A percentile compares a stretch with the other conserved stretches of the same genome.
Evolutionary conservation across 768 basidiomycete genomes (phyloP).

Genomic region (Boletus pseudopeckii): DNA sequence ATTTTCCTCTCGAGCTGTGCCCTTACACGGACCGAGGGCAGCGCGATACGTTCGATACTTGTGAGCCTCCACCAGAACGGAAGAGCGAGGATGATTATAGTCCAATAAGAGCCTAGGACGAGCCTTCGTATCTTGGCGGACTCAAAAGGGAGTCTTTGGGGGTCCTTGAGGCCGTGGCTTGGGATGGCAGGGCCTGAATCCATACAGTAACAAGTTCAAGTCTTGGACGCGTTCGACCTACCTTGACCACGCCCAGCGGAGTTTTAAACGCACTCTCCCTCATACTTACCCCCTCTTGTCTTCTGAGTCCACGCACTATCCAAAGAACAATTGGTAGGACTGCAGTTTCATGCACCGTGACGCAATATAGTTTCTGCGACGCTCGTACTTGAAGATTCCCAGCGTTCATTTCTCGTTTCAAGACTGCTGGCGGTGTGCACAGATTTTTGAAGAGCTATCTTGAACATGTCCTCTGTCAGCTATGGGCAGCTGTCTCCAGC

Average conservation of each 20-base stretch:
- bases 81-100: conserved; percentile 67
- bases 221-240: conserved; percentile 8
- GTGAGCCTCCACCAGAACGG: conserved; percentile 96
- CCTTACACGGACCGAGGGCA: conserved; percentile 61
- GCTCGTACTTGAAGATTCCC: conserved; percentile 3
- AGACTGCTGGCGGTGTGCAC: conserved; percentile 5
- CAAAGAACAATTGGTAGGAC: conserved; percentile 11
- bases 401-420: conserved; percentile 1
- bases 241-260: conserved; percentile 24
- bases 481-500: conserved; percentile 28
- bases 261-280: conserved; percentile 32
- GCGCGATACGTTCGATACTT: conserved; percentile 75
- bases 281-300: conserved; percentile 14
- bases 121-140: conserved; percentile 45
- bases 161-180: conserved; percentile 37
- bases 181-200: conserved; percentile 13
- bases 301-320: conserved; percentile 4
- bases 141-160: conserved; percentile 53
- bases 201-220: conserved; percentile 17
- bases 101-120: conserved; percentile 77
- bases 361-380: neutral
- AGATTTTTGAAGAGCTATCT: neutral
- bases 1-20: conserved; percentile 47
- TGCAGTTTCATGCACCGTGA: conserved; percentile 5
- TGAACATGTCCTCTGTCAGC: conserved; percentile 27